These are phyloP conservation scores for Mycena floridula DNA, from an alignment of 768 basidiomycete genomes.

Conservation along the genomic window DNA sequence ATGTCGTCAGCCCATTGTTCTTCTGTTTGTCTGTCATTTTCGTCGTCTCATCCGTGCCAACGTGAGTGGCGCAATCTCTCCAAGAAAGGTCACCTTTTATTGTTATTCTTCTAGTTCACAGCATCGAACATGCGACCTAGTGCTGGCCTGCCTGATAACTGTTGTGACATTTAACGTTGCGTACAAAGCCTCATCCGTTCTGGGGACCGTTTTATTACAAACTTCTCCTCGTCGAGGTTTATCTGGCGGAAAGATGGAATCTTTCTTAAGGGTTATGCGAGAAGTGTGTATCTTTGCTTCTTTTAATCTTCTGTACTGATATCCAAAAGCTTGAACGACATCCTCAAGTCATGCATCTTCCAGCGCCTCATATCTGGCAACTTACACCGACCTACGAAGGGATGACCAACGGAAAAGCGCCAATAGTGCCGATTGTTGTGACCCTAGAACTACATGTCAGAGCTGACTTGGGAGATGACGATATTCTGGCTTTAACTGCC, in stretches of 20 bases:
- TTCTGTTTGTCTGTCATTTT: constrained; percentile 51
- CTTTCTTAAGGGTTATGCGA: constrained; percentile 72
- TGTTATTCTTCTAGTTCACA: constrained; percentile 28
- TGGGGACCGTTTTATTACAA: constrained; percentile 84
- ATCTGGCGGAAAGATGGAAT: constrained; percentile 66
- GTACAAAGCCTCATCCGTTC: constrained; percentile 75
- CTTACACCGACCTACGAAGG: constrained; percentile 44
- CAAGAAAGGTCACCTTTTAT: background rate
- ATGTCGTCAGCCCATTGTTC: constrained; percentile 55
- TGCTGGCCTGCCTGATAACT: constrained; percentile 74
- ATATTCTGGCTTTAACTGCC: constrained; percentile 62
- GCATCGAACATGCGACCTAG: constrained; percentile 75
- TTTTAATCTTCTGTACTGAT: background rate
- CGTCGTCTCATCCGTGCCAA: constrained; percentile 46
- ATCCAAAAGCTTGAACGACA: constrained; percentile 68
- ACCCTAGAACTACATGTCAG: constrained; percentile 78
- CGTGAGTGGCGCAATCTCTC: constrained; percentile 35
- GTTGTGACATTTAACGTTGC: constrained; percentile 77
- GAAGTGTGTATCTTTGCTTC: constrained; percentile 47
- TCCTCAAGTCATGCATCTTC: constrained; percentile 75
- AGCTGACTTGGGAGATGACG: constrained; percentile 58
- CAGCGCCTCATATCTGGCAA: constrained; percentile 88
- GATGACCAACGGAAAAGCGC: constrained; percentile 2
- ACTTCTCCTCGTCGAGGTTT: constrained; percentile 71
- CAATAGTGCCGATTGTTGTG: constrained; percentile 47